Conservation (phyloP, 1,139 yeast genomes). For the Saccharomycopsis phalli region DNA sequence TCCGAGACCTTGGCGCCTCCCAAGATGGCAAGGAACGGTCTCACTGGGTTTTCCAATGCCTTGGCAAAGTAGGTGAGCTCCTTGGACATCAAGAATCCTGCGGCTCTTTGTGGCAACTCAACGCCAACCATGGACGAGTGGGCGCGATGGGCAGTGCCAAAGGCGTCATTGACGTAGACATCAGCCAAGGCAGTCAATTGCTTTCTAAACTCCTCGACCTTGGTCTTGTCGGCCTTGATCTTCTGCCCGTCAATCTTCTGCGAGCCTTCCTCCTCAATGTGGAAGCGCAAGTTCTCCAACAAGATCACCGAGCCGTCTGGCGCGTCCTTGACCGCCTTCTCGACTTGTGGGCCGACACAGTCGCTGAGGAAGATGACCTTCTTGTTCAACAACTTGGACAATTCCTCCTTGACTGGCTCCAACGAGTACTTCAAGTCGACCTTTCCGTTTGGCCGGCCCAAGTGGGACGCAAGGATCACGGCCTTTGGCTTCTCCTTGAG, state of each 20-base stretch:
- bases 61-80: slow-evolving; percentile 93
- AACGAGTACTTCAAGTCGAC: slow-evolving; percentile 73
- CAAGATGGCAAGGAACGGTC: slow-evolving; percentile 95
- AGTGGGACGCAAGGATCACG: slow-evolving; percentile 85
- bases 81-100: slow-evolving; percentile 95
- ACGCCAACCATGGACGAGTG: slow-evolving; percentile 98
- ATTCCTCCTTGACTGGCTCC: slow-evolving; percentile 85
- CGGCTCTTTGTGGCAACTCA: slow-evolving; percentile 86
- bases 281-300: slow-evolving; percentile 94
- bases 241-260: slow-evolving; percentile 82
- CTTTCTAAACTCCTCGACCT: slow-evolving; percentile 75
- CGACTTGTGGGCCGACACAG: slow-evolving; percentile 84
- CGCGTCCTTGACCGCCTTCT: slow-evolving; percentile 62
- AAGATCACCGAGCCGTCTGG: slow-evolving; percentile 58
- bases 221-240: slow-evolving; percentile 79
- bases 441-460: slow-evolving; percentile 97
- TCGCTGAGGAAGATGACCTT: slow-evolving; percentile 73
- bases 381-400: slow-evolving; percentile 56
- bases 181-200: slow-evolving; percentile 86
- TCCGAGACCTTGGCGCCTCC: slow-evolving; percentile 99
- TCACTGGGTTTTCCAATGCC: slow-evolving; percentile 92
- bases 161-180: slow-evolving; percentile 93
- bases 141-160: slow-evolving; percentile 98
- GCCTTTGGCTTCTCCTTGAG: slow-evolving; percentile 83
- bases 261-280: slow-evolving; percentile 93